These are phyloP conservation scores for Astragalus membranaceus DNA, from an alignment of 306 rosid species.

Conservation along the genomic window DNA sequence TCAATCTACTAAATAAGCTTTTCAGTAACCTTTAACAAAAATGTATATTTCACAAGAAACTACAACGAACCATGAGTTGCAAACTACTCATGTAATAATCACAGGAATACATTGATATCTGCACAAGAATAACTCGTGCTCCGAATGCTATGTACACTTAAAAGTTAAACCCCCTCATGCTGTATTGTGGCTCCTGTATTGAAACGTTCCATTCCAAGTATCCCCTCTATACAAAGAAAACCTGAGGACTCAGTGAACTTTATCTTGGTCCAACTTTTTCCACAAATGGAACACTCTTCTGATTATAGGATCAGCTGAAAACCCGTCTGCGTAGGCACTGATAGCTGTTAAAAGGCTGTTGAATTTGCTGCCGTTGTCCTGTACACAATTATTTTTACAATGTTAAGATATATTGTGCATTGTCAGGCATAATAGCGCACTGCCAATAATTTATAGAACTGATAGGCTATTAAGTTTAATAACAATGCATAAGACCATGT, in stretches of 20 bases:
- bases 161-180: not conserved
- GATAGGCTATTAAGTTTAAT: not conserved
- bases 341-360: constrained; percentile 61
- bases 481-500: not conserved
- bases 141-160: constrained; percentile 16
- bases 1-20: not conserved
- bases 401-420: not conserved
- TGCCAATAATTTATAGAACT: not conserved
- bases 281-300: constrained; percentile 52
- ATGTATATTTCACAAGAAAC: not conserved
- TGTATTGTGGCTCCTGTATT: not conserved
- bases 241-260: not conserved
- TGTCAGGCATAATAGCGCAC: not conserved
- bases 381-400: constrained; percentile 3
- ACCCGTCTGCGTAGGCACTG: constrained; percentile 89
- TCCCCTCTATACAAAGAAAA: constrained; percentile 18
- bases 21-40: not conserved
- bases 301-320: constrained; percentile 73
- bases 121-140: not conserved
- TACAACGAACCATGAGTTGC: not conserved
- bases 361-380: constrained; percentile 73
- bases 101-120: not conserved
- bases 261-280: constrained; percentile 37
- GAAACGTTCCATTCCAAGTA: constrained; percentile 11
- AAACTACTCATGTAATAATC: not conserved